Evolutionary conservation across 257 asterid species (phyloP).

Genomic region (Nicotiana obtusifolia): DNA sequence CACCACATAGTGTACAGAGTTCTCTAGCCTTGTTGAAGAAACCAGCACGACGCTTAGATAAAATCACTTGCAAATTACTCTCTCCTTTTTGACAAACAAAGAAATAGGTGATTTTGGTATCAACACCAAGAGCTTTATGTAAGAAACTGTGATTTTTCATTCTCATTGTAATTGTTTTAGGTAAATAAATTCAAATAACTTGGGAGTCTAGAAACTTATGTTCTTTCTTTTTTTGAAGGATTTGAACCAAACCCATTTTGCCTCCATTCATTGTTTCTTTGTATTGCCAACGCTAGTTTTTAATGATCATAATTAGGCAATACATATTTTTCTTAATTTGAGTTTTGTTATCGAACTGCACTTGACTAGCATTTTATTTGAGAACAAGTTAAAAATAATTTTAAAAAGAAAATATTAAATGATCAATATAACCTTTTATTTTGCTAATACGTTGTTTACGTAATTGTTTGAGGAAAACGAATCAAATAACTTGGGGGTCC

Average conservation of each 20-base stretch:
- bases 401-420: neutral
- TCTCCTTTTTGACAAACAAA: constrained; percentile 13
- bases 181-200: neutral
- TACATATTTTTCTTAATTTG: neutral
- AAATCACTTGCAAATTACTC: constrained; percentile 62
- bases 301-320: neutral
- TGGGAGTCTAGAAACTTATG: neutral
- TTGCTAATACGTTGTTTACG: no score
- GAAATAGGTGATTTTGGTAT: neutral
- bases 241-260: constrained; percentile 3
- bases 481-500: neutral
- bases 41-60: constrained; percentile 61
- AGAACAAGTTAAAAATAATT: neutral
- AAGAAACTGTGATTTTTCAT: neutral
- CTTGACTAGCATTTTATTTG: neutral
- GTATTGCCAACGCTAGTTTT: neutral
- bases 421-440: neutral
- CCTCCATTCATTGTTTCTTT: neutral
- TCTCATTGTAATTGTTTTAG: neutral
- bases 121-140: neutral
- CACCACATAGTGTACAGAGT: constrained; percentile 53
- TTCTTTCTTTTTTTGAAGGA: neutral
- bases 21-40: constrained; percentile 77
- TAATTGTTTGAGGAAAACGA: neutral
- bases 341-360: neutral